Percentiles rank a stretch among this genome's conserved stretches.
phyloP scores from a whole-genome alignment of 2,329 filamentous ascomycete genomes.

The Diaporthe velutina region DNA sequence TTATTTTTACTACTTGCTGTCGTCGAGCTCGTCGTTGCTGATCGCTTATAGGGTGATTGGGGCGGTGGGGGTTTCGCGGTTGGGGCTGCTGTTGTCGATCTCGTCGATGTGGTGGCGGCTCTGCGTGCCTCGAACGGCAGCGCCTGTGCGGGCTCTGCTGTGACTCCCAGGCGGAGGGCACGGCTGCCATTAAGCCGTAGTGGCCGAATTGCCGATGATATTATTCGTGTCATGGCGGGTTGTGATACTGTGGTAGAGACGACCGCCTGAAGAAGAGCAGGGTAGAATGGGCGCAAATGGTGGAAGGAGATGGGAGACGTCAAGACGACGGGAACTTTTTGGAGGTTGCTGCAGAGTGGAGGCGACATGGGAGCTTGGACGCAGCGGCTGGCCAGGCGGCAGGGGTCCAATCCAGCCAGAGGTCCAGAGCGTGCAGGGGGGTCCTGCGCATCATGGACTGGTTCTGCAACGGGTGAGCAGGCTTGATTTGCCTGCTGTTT shows the following conservation, averaged over 20 bases:
- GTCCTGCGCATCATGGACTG: not conserved
- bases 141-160: not conserved
- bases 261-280: not conserved
- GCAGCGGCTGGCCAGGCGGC: not conserved
- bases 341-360: not conserved
- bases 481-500: not conserved
- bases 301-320: too few relatives aligned
- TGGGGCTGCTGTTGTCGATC: conserved; percentile 16
- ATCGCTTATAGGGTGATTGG: conserved; percentile 33
- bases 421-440: conserved; percentile 9
- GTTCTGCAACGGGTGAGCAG: not conserved
- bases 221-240: conserved; percentile 36
- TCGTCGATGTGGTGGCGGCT: conserved; percentile 30
- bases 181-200: conserved; percentile 28
- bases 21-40: conserved; percentile 29
- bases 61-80: not conserved
- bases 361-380: conserved; percentile 21
- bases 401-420: not conserved
- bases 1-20: not conserved
- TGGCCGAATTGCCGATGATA: conserved; percentile 36
- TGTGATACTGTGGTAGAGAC: not conserved
- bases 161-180: not conserved
- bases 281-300: not conserved
- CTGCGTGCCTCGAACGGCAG: conserved; percentile 19
- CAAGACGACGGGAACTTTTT: conserved; percentile 9